A percentile compares a stretch with the other conserved stretches of the same genome.
These are phyloP conservation scores for Boletus rubropictus DNA, from an alignment of 768 basidiomycete species.

Conservation along the genomic window DNA sequence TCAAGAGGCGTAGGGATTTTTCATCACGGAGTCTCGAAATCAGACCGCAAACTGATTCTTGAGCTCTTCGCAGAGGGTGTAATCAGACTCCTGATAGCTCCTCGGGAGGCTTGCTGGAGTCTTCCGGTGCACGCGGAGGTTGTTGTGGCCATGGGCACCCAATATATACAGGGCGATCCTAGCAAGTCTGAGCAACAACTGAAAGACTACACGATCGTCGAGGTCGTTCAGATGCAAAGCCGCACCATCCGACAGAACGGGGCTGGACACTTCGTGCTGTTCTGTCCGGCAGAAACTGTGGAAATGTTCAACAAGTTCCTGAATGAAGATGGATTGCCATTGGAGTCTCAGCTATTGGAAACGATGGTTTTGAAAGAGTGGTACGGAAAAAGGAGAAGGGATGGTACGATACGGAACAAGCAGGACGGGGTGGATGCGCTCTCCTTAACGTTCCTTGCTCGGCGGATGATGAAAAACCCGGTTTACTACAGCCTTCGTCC, in stretches of 20 bases:
- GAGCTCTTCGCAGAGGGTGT: slow-evolving; percentile 78
- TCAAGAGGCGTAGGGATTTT: slow-evolving; percentile 86
- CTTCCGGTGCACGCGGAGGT: slow-evolving; percentile 77
- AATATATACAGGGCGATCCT: slow-evolving; percentile 56
- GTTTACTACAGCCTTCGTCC: slow-evolving; percentile 67
- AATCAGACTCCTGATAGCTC: slow-evolving; percentile 73
- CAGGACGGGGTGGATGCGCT: slow-evolving; percentile 73
- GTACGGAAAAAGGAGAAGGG: slow-evolving; percentile 38
- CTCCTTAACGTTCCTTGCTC: slow-evolving; percentile 75
- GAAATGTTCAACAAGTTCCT: slow-evolving; percentile 81
- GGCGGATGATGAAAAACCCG: slow-evolving; percentile 72
- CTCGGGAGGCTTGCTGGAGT: slow-evolving; percentile 83
- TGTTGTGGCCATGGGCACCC: slow-evolving; percentile 90
- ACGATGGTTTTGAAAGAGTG: slow-evolving; percentile 43
- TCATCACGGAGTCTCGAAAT: slow-evolving; percentile 61
- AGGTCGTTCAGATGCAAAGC: slow-evolving; percentile 89
- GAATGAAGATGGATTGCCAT: slow-evolving; percentile 72
- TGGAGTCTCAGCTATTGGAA: slow-evolving; percentile 74
- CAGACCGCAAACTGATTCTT: slow-evolving; percentile 68
- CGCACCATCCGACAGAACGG: slow-evolving; percentile 63
- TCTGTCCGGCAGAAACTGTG: slow-evolving; percentile 84
- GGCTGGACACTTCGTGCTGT: slow-evolving; percentile 68
- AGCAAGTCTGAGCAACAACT: slow-evolving; percentile 58
- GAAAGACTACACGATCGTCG: slow-evolving; percentile 72
- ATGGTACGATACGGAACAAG: slow-evolving; percentile 40